Percentiles rank a stretch among this genome's conserved stretches.
Conservation (phyloP, 2,329 filamentous ascomycete genomes). For the Sporothrix inflata region DNA sequence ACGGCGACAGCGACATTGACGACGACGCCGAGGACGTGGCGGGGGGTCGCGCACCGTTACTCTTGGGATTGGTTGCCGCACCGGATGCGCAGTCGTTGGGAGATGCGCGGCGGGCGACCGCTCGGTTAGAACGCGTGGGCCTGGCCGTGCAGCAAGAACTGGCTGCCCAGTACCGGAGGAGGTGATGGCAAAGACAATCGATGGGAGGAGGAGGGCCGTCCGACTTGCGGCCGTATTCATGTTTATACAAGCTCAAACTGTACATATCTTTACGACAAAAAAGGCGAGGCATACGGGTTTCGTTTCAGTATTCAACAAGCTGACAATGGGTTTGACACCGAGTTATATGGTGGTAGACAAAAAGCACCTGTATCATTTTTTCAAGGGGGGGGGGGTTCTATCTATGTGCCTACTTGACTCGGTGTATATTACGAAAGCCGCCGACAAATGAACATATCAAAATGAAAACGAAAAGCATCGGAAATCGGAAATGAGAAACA, state of each 20-base stretch:
- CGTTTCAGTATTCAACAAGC: neutral
- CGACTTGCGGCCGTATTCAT: neutral
- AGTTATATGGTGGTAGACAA: slow-evolving; percentile 16
- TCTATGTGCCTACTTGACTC: slow-evolving; percentile 21
- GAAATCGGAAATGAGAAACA: slow-evolving; percentile 25
- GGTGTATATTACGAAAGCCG: slow-evolving; percentile 25
- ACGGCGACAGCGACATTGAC: slow-evolving; percentile 23
- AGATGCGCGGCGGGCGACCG: slow-evolving; percentile 58
- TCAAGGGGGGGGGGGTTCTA: neutral
- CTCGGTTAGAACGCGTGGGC: slow-evolving; percentile 57
- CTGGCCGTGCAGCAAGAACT: slow-evolving; percentile 59
- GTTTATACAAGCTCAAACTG: slow-evolving; percentile 15
- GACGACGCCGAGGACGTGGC: slow-evolving; percentile 30
- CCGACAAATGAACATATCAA: neutral
- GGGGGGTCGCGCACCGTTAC: slow-evolving; percentile 50
- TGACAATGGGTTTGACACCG: neutral
- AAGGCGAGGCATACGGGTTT: neutral
- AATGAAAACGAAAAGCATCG: slow-evolving; percentile 12
- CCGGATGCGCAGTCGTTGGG: slow-evolving; percentile 50
- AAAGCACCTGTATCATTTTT: slow-evolving; percentile 18
- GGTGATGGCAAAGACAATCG: neutral
- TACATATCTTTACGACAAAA: slow-evolving; percentile 11
- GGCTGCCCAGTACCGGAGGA: slow-evolving; percentile 42
- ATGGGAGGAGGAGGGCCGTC: neutral
- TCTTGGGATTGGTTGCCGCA: slow-evolving; percentile 60